Evolutionary conservation across 176 grass and related monocot species (phyloP).

Genomic region (Puya raimondii): DNA sequence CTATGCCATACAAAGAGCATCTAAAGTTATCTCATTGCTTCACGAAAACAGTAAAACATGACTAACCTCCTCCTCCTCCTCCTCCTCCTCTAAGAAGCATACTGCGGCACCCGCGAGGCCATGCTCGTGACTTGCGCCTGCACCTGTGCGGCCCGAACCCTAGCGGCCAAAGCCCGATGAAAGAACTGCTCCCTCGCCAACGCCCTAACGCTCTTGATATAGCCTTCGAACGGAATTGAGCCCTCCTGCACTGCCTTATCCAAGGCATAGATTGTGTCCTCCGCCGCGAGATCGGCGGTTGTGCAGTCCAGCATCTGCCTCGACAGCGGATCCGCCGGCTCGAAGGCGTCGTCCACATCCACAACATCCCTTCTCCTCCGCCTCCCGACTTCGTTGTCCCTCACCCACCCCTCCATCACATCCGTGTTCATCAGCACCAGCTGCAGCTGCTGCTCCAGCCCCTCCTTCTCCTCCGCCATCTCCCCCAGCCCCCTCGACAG

Average conservation of each 20-base stretch:
- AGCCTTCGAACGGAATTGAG: slow-evolving; percentile 47
- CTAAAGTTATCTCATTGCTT: no score
- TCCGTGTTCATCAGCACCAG: slow-evolving; percentile 63
- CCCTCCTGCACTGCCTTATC: slow-evolving; percentile 86
- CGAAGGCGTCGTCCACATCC: slow-evolving; percentile 34
- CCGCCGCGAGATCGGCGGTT: slow-evolving; percentile 44
- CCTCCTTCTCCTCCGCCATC: slow-evolving; percentile 62
- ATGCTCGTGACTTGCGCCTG: slow-evolving; percentile 57
- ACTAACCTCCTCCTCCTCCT: slow-evolving; percentile 21
- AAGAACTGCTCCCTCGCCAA: slow-evolving; percentile 72
- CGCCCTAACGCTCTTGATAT: slow-evolving; percentile 54
- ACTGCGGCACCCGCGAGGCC: slow-evolving; percentile 39
- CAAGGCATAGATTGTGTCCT: slow-evolving; percentile 66
- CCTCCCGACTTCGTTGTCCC: slow-evolving; percentile 26
- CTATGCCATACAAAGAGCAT: no score
- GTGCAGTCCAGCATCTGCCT: slow-evolving; percentile 76
- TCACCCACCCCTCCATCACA: slow-evolving; percentile 47
- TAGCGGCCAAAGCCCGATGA: slow-evolving; percentile 46
- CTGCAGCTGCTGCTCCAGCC: slow-evolving; percentile 57
- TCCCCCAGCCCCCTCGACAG: slow-evolving; percentile 34
- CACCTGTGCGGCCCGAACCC: slow-evolving; percentile 44
- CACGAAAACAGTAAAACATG: not conserved
- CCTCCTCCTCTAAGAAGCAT: slow-evolving; percentile 29
- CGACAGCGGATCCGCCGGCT: slow-evolving; percentile 42
- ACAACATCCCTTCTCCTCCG: slow-evolving; percentile 20